Base-by-base conservation (phyloP, 495 filamentous ascomycete genomes). In the Aspergillus cristatus region DNA sequence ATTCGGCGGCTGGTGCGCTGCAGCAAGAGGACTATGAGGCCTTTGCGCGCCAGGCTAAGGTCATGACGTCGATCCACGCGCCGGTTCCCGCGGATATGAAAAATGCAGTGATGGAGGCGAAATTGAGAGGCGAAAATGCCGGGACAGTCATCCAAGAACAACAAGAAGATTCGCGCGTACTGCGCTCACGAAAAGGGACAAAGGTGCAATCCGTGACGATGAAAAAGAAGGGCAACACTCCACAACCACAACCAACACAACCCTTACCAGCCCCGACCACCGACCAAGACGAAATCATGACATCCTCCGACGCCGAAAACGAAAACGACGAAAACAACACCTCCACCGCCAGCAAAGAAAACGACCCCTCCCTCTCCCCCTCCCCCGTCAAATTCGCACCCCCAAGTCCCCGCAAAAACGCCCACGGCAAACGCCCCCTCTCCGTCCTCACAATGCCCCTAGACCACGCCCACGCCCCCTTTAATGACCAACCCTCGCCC, bases 31-130 rank as follows among this genome's bases (percentile, higher is more conserved):
- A 82, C 40, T 84, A 75, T 41, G 66, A 63, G 10, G 67, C 62
- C 3, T 85, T 76, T 53, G 64, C 70, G 34, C 66, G 71, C 32
- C 67, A 81, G 42, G 81, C 80, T 12, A 72, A 63, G 47, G 50
- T 84, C 17, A 81, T 82, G 78, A 78, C 78, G 12, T 72, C 70
- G 3, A 77, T 84, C 17, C 79, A 85, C 41, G 81, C 81, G 0
- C 53, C 46, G 0, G 59, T 82, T 18, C 76, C 79, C 1, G 32
- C 45, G 8, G 58, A 64, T 2, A 28, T 74, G 18, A 53, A 53
- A 29, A 45, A 47, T 6, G 61, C 60, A 12, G 77, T 73, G 8
- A 40, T 50, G 15, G 72, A 79, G 52, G 80, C 81, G 14, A 77
- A 71, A 47, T 52, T 55, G 28, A 58, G 79, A 45, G 80, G 80